Evolutionary conservation across 192 early-diverging fungal genomes (phyloP), one percentile per base, ranked within the genome.

Genomic region (Backusella morwellensis): DNA sequence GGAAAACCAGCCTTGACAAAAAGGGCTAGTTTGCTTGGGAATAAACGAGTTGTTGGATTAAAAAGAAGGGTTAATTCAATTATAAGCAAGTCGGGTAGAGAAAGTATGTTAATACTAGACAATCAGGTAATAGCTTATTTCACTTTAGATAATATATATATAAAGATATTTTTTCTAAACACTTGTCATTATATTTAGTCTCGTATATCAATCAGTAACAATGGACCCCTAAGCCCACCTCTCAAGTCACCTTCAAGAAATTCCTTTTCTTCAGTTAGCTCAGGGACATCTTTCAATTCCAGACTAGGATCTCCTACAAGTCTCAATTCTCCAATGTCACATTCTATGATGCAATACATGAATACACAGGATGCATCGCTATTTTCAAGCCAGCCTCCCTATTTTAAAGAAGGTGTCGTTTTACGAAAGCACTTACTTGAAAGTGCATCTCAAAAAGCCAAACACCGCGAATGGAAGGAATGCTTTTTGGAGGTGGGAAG

Each of bases 361-460:
- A 50, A 59, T 11, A 52, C 17, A 2, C 40, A 75, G 7, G 38
- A 40, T 17, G 8, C 71, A 26, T 75, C 63, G 0, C 15, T 66
- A 6, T 80, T 80, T 50, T 38, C 59, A 2, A 78, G 68, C 26
- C 35, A 59, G 19, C 23, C 73, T 56, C 77, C 86, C 74, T 83
- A 80, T 71, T 75, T 80, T 6, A 89, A 89, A 63, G 92, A 94
- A 73, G 92, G 93, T 29, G 82, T 94, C 19, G 86, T 98, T 41
- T 90, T 93, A 79, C 85, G 95, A 66, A 98, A 98, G 81, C 94
- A 96, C 78, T 80, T 93, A 73, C 88, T 91, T 80, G 93, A 95
- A 78, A 82, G 86, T 11, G 84, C 86, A 0, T 90, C 90, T 67
- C 88, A 92, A 56, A 93, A 92, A 84, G 93, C 95, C 8, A 91